A percentile compares a stretch with the other conserved stretches of the same genome.
Evolutionary conservation across 208 protist genomes (phyloP).

Genomic region (Leishmania lainsoni): DNA sequence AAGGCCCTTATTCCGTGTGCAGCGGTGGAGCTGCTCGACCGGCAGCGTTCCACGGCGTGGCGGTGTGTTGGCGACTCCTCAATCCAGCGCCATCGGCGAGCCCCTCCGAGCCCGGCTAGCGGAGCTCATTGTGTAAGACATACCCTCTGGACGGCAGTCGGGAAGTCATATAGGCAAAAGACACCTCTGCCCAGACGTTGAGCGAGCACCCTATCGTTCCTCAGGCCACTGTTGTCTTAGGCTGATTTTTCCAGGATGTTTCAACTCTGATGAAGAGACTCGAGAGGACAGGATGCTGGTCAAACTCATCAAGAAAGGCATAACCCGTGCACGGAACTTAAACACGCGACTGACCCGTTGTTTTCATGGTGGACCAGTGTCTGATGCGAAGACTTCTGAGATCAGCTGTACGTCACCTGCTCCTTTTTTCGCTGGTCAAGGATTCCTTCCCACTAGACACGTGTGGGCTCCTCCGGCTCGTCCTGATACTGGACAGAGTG

Average conservation of each 20-base stretch:
- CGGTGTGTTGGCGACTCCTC: background rate
- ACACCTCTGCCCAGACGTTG: background rate
- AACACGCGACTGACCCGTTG: background rate
- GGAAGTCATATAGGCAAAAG: background rate
- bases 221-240: background rate
- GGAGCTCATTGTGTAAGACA: background rate
- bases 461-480: slow-evolving; percentile 54
- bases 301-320: background rate
- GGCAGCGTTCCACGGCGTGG: background rate
- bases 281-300: background rate
- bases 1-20: background rate
- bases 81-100: background rate
- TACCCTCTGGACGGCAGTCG: background rate
- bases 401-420: slow-evolving; percentile 17
- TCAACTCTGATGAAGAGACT: background rate
- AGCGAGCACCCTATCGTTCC: background rate
- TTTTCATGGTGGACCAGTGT: slow-evolving; percentile 54
- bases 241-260: background rate
- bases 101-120: background rate
- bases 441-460: slow-evolving; percentile 48
- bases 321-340: background rate
- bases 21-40: background rate
- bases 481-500: slow-evolving; percentile 58
- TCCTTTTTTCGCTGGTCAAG: slow-evolving; percentile 38
- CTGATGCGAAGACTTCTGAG: slow-evolving; percentile 39